Percentiles rank a stretch among this genome's conserved stretches.
Evolutionary conservation across 2,329 filamentous ascomycete genomes (phyloP).

Genomic region (Samsoniella hepiali): DNA sequence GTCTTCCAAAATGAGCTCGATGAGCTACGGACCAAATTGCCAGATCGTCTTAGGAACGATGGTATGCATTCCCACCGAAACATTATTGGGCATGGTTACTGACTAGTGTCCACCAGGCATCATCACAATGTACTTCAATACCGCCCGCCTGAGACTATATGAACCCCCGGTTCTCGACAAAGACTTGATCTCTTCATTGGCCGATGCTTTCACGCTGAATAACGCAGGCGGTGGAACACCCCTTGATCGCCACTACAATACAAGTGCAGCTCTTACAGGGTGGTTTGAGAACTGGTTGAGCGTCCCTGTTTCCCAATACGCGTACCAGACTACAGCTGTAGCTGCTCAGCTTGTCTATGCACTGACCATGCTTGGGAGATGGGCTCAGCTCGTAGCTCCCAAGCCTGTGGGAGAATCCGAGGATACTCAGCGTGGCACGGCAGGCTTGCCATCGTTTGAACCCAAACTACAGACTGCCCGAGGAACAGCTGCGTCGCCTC

Average conservation of each 20-base stretch:
- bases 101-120: constrained; percentile 29
- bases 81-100: not conserved
- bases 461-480: not conserved
- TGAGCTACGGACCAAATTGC: constrained; percentile 36
- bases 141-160: constrained; percentile 43
- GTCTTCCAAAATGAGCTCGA: constrained; percentile 46
- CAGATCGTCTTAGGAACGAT: constrained; percentile 35
- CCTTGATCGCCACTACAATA: constrained; percentile 49
- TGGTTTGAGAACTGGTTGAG: constrained; percentile 50
- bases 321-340: constrained; percentile 44
- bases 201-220: constrained; percentile 40
- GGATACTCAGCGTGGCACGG: constrained; percentile 1
- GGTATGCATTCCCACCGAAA: constrained; percentile 28
- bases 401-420: constrained; percentile 24
- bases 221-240: constrained; percentile 38
- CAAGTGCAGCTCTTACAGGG: constrained; percentile 43
- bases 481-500: constrained; percentile 7
- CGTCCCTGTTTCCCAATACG: constrained; percentile 42
- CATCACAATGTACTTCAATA: constrained; percentile 39
- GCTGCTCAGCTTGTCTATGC: constrained; percentile 48
- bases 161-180: constrained; percentile 46
- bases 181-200: constrained; percentile 39
- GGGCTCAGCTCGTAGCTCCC: constrained; percentile 45
- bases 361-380: constrained; percentile 49
- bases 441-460: constrained; percentile 16